A percentile compares a stretch with the other conserved stretches of the same genome.
Conservation (phyloP, 176 grass and related monocot species). For the Guadua angustifolia region DNA sequence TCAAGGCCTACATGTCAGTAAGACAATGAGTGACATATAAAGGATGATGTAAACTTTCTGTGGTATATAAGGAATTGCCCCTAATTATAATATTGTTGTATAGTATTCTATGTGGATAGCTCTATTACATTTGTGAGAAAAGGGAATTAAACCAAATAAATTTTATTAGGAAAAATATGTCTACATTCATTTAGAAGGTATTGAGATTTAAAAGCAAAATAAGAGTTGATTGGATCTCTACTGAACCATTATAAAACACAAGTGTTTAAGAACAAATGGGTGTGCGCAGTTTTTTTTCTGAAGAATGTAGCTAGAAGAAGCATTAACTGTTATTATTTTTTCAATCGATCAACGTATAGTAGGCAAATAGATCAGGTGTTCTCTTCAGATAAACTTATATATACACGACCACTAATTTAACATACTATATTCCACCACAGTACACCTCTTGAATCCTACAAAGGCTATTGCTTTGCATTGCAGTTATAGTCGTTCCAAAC, state of each 20-base stretch:
- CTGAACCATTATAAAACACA: no score
- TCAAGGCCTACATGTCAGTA: no score
- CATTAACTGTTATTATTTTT: not conserved
- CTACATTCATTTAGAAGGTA: no score
- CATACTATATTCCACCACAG: not conserved
- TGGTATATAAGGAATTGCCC: no score
- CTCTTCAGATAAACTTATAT: conserved; percentile 4
- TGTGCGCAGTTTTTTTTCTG: not conserved
- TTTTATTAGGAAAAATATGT: not conserved
- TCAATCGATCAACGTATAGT: not conserved
- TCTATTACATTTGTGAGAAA: not conserved
- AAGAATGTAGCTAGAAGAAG: not conserved
- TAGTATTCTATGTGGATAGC: not conserved
- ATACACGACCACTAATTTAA: not conserved
- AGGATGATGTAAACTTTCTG: no score
- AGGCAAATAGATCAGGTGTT: not conserved
- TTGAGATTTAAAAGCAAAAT: no score
- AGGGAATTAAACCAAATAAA: not conserved
- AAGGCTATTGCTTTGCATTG: not conserved
- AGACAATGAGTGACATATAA: no score
- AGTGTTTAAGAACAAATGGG: not conserved
- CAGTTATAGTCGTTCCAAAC: not conserved
- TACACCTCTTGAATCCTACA: not conserved
- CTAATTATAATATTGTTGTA: not conserved
- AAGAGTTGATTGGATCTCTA: no score